Evolutionary conservation across 2,329 filamentous ascomycete species (phyloP).

Genomic region (Monilinia laxa): DNA sequence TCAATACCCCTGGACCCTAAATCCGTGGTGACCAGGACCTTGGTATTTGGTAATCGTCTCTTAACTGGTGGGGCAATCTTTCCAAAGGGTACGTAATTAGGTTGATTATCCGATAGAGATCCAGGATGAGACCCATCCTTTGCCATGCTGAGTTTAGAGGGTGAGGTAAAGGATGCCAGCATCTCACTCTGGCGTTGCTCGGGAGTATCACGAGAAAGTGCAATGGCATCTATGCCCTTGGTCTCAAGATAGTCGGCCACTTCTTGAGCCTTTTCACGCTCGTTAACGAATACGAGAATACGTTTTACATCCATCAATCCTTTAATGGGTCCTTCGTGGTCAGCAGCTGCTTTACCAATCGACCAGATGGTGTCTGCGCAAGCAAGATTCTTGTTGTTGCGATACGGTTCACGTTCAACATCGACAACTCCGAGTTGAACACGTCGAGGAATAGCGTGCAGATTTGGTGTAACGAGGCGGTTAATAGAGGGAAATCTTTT

Average conservation of each 20-base stretch:
- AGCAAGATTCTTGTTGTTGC: constrained; percentile 86
- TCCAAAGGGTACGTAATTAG: constrained; percentile 39
- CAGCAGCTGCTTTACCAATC: constrained; percentile 73
- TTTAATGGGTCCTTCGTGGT: constrained; percentile 56
- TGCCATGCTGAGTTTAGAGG: not conserved
- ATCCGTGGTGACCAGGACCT: constrained; percentile 92
- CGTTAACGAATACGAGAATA: constrained; percentile 94
- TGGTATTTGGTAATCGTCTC: constrained; percentile 65
- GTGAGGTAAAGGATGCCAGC: constrained; percentile 67
- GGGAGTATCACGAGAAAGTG: constrained; percentile 80
- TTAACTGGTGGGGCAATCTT: constrained; percentile 33
- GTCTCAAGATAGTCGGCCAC: constrained; percentile 74
- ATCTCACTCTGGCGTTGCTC: constrained; percentile 76
- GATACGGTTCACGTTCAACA: constrained; percentile 87
- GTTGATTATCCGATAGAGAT: constrained; percentile 43
- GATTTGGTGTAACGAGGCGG: constrained; percentile 88
- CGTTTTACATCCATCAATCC: constrained; percentile 69
- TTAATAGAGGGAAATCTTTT: constrained; percentile 78
- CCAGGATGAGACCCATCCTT: constrained; percentile 40
- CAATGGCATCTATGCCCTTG: constrained; percentile 86
- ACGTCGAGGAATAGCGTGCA: constrained; percentile 91
- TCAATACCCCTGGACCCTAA: constrained; percentile 91
- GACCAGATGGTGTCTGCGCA: constrained; percentile 95
- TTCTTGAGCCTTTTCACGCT: constrained; percentile 83
- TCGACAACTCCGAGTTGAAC: constrained; percentile 94